Base-by-base conservation (phyloP, 768 basidiomycete species). In the Brasilioporus rufonigricans region DNA sequence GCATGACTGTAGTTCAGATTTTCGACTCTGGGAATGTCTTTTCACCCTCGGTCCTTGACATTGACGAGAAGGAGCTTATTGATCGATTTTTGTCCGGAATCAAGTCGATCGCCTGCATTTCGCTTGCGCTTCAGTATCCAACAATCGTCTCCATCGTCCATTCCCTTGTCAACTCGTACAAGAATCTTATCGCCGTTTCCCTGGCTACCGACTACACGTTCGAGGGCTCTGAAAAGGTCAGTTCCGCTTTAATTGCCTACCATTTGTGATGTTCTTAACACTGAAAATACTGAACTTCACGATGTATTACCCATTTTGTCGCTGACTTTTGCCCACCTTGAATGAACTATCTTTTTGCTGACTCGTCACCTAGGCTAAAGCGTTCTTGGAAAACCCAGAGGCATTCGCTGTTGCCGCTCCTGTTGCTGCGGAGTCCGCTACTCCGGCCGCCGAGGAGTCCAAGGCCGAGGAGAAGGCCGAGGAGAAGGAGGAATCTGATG, bases 131-230 rank as follows among this genome's bases (percentile, higher is more conserved):
- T 72, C 84, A 91, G 75, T 96, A 95, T 82, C 97, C 97, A 44
- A 99, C 97, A 50, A 75, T 98, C 63, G 95, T 89, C 61, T 98
- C 96, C 40, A 86, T 98, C 62, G 75, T 82, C 43, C 97, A 99
- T 83, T 90, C 93, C 29, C 85, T 99, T 56, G 93, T 98, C 82
- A 98, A 98, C 79, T 84, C 94, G 41, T 98, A 98, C 90, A 99
- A 99, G 87, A 99, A 98, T 81, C 75, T 98, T 60, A 76, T 99
- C 60, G 89, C 93, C 36, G 74, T 98, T 62, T 86, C 93, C 40
- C 75, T 98, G 54, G 85, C 80, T 44, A 98, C 97, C 57, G 95
- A 98, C 44, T 94, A 94, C 84, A 83, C 87, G 50, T 98, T 98
- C 74, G 92, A 95, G 68, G 94, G 86, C 57, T 82, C 90, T 53